Evolutionary conservation across 202 grass and related monocot genomes (phyloP), one percentile per base, ranked within the genome.

Genomic region (Eragrostis tef): DNA sequence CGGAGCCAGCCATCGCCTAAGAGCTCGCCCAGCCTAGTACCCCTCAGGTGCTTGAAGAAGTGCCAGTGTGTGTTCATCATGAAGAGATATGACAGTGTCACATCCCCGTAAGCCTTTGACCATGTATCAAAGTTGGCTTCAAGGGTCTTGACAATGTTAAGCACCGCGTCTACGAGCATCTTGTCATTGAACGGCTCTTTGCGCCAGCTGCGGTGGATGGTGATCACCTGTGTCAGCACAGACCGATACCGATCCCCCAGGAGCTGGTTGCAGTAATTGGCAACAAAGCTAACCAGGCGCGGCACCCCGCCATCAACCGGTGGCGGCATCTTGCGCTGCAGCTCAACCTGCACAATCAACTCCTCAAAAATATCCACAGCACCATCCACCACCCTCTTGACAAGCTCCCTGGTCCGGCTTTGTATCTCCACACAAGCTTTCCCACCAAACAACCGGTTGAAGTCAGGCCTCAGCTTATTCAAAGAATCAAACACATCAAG

Each of bases 181-280:
- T 83, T 86, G 64, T 95, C 92, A 1, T 76, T 73, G 73, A 98
- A 98, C 5, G 67, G 52, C 6, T 98, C 88, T 36, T 90, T 88
- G 78, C 80, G 93, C 95, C 95, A 98, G 90, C 95, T 98, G 31
- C 87, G 84, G 77, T 98, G 90, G 60, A 98, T 98, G 80, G 83
- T 85, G 53, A 98, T 46, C 26, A 98, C 92, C 52, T 98, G 92
- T 3, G 83, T 90, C 0, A 98, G 84, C 79, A 88, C 85, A 3
- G 90, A 70, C 43, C 83, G 48, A 64, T 98, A 98, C 26, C 77
- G 79, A 22, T 95, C 88, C 9, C 70, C 79, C 0, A 98, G 92
- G 58, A 98, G 92, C 43, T 90, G 89, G 73, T 95, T 94, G 64
- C 92, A 95, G 64, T 98, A 98, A 0, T 83, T 90, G 14, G 90